Conservation (phyloP, 2,329 filamentous ascomycete species). For the Fusarium phyllophilum region DNA sequence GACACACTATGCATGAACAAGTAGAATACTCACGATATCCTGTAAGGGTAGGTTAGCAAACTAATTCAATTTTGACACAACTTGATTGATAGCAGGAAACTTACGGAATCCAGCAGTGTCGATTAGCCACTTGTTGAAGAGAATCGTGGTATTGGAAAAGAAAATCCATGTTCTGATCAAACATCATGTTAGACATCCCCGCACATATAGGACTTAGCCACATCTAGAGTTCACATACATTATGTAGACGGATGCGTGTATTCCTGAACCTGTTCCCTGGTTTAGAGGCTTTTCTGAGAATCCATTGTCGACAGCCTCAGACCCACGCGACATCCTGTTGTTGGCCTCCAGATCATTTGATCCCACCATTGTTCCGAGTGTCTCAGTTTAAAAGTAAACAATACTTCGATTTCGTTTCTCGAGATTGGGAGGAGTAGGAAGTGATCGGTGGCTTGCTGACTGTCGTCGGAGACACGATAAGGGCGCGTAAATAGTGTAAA, state of each 20-base stretch:
- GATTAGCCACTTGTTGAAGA: slow-evolving; percentile 94
- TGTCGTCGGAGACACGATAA: slow-evolving; percentile 5
- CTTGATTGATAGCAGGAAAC: slow-evolving; percentile 47
- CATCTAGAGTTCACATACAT: slow-evolving; percentile 36
- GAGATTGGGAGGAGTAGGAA: background rate
- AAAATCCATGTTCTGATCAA: slow-evolving; percentile 76
- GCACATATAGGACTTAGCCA: background rate
- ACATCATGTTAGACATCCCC: slow-evolving; percentile 15
- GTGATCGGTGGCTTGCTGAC: slow-evolving; percentile 8
- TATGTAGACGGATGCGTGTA: slow-evolving; percentile 51
- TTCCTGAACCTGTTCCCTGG: slow-evolving; percentile 10
- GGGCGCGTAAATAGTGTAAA: slow-evolving; percentile 10
- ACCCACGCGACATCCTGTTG: slow-evolving; percentile 3
- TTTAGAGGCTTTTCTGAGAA: slow-evolving; percentile 44
- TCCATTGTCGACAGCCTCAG: background rate
- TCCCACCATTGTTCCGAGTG: slow-evolving; percentile 18
- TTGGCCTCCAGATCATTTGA: slow-evolving; percentile 25
- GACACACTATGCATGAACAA: background rate
- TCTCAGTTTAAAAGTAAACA: slow-evolving; percentile 1
- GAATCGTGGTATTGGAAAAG: slow-evolving; percentile 84
- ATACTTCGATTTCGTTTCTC: background rate
- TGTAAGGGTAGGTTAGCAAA: slow-evolving; percentile 28
- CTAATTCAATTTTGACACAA: background rate
- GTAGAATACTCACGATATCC: slow-evolving; percentile 48
- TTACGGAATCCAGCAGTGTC: slow-evolving; percentile 78